Evolutionary conservation across 495 filamentous ascomycete species (phyloP), one percentile per base, ranked within the genome.

Genomic region (Penicillium tannophilum): DNA sequence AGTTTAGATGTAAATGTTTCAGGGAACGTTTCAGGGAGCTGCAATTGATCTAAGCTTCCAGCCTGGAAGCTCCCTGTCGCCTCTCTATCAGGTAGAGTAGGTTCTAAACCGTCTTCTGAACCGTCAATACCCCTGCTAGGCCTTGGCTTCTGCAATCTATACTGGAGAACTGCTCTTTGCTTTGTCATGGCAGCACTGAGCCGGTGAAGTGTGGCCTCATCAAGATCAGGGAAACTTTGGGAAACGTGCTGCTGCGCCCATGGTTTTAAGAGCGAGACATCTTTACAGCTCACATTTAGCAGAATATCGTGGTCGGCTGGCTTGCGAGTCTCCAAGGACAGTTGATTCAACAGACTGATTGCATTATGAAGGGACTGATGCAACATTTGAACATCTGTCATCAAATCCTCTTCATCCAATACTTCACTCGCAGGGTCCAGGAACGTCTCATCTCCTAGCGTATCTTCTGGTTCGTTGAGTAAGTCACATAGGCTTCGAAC

Each of bases 251-350:
- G 58, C 33, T 17, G 23, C 8, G 35, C 60, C 46, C 47, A 68
- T 2, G 41, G 39, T 30, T 20, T 0, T 12, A 64, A 72, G 2
- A n/a, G n/a, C 3, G 39, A 26, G 0, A 52, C 10, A 31, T 72
- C 64, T 1, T n/a, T 2, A 12, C 23, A 55, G 0, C 54, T 23
- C 1, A 26, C 55, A 20, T 54, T 53, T 3, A 60, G 0, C 0
- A 72, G 42, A 6, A 54, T 55, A 28, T 72, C 69, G 20, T 72
- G 68, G 4, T 52, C 50, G 7, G 64, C 64, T 8, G 70, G 70
- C 6, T 53, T 55, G 2, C 67, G 64, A 17, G 68, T 67, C 3
- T 54, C 11, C 61, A 70, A 67, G 6, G 71, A 65, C 26, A 70
- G 66, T 8, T 65, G 59, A 58, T 54, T 68, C 8, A 73, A 58